phyloP scores from a whole-genome alignment of 2,329 filamentous ascomycete species.

The Xylariaceae sp. region DNA sequence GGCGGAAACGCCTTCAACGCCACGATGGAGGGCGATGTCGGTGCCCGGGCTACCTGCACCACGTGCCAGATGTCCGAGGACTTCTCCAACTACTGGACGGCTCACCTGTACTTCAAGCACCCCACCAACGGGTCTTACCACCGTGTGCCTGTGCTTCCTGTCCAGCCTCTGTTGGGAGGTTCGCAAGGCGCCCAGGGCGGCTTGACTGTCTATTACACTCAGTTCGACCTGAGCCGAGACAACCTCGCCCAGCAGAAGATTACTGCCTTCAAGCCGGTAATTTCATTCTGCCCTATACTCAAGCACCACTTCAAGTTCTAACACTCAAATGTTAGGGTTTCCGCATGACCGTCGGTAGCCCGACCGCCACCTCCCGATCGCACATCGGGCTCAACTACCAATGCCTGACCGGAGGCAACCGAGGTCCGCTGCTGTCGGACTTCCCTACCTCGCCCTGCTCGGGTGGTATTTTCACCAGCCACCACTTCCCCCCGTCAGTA shows the following conservation, averaged over 20 bases:
- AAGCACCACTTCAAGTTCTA: not conserved
- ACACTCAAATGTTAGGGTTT: conserved; percentile 38
- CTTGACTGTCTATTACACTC: conserved; percentile 35
- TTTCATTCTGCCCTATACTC: not conserved
- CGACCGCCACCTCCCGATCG: conserved; percentile 21
- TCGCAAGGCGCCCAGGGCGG: conserved; percentile 29
- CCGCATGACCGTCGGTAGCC: conserved; percentile 47
- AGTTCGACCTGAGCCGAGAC: conserved; percentile 28
- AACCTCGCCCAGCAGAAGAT: conserved; percentile 37
- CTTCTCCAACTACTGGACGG: conserved; percentile 33
- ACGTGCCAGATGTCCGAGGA: conserved; percentile 32
- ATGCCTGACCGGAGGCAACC: conserved; percentile 41
- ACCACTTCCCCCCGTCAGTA: conserved; percentile 3
- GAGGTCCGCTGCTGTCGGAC: conserved; percentile 40
- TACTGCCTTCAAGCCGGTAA: conserved; percentile 45
- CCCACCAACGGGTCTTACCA: conserved; percentile 34
- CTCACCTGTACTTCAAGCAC: conserved; percentile 30
- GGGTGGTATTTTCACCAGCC: conserved; percentile 41
- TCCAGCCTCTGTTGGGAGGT: conserved; percentile 30
- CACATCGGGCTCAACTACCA: conserved; percentile 43
- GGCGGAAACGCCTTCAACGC: conserved; percentile 25
- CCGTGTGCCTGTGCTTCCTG: conserved; percentile 31
- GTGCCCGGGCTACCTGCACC: conserved; percentile 25
- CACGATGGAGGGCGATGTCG: conserved; percentile 18
- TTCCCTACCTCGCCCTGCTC: conserved; percentile 43